Base-by-base conservation (phyloP, 1,139 yeast species). In the Geotrichum bryndzae region DNA sequence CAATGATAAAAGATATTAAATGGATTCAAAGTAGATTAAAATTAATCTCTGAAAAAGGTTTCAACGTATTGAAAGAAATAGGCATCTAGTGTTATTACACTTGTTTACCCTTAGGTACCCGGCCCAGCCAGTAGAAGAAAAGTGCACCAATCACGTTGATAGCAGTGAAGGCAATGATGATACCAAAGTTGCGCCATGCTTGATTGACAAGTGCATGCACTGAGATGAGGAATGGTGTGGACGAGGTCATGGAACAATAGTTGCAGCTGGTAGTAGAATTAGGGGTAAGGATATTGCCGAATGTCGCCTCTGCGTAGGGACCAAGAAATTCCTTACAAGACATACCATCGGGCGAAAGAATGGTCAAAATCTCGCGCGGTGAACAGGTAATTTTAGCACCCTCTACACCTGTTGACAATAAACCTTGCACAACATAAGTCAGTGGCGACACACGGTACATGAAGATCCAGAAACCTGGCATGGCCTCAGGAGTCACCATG, bases 401-500 rank as follows among this genome's bases (percentile, higher is more conserved):
- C 64, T 86, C 88, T 41, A 86, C 73, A 63, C 86, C 74, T 11
- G 78, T 65, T 27, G 83, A 74, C 55, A 86, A 78, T 69, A 86
- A 75, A 52, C 85, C 86, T 60, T 84, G 85, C 60, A 87, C 80
- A 67, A 84, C 78, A 68, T 87, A 88, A 0, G 90, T 85, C 73
- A 83, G 82, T 29, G 94, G 94, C 6, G 88, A 84, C 1, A 82
- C 81, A 69, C 85, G 82, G 76, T 85, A 83, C 89, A 88, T 86
- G 77, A 88, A 90, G 64, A 69, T 78, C 80, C 80, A 87, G 76
- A 88, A 87, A 1, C 85, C 84, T 71, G 84, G 85, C 76, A 88
- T 75, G 18, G 76, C 77, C n/a, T 76, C 71, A 38, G 86, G 83
- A 46, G 86, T 80, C 15, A 84, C 88, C 74, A 90, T 76, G 54